Evolutionary conservation across 1,139 yeast genomes (phyloP), one percentile per base, ranked within the genome.

Genomic region (Saccharomyces hybrid): DNA sequence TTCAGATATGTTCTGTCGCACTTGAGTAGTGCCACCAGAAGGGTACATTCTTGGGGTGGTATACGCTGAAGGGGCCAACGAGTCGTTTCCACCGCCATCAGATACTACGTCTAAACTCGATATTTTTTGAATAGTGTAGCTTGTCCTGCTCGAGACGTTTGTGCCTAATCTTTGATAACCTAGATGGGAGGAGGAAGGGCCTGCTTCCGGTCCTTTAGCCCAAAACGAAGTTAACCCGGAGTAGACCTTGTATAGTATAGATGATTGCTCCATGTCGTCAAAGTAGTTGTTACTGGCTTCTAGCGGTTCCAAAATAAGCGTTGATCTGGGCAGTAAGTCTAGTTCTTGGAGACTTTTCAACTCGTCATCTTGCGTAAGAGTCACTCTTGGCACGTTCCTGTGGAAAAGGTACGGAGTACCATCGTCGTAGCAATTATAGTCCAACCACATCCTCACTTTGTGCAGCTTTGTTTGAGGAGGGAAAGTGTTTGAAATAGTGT

Each of bases 381-480:
- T 70, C 14, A 64, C 60, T 32, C 76, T 70, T n/a, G 80, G 80
- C 34, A 77, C 69, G 31, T 73, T 73, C 59, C 79, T 73, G 57
- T 75, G 23, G 23, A 20, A 20, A 7, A 73, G 68, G 60, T 75
- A 80, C 0, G 82, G 80, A 2, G 67, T 72, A 34, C 74, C 71
- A 4, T 78, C 78, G 56, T 78, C 81, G 1, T 76, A 75, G 53
- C 83, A 71, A 57, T 77, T 77, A 5, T 60, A 60, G 57, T 83
- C 88, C 5, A 85, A 74, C 88, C 89, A 85, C 20, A 65, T 66
- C 52, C 93, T 75, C 4, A 85, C 90, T 53, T 76, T 80, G 47
- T 68, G 60, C 47, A 68, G 52, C 1, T 63, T 65, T 11, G 57
- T 54, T 8, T 53, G 47, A 1, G 70, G 60, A 14, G 53, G 55